Conservation (phyloP, 169 alveolate genomes). For the Cryptosporidium muris region DNA sequence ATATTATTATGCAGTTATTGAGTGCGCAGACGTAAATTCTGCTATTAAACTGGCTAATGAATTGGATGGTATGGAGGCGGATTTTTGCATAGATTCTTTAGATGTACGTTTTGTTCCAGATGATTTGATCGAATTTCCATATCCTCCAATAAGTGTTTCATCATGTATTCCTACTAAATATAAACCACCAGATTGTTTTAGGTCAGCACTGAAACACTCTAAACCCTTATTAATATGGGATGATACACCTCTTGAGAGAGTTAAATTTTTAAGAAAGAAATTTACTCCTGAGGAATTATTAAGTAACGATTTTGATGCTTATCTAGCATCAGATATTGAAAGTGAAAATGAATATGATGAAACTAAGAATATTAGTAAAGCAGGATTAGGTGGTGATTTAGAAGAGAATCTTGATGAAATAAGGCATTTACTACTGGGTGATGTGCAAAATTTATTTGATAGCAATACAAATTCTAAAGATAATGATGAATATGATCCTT, state of each 20-base stretch:
- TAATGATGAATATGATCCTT: neutral
- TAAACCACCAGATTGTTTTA: constrained; percentile 85
- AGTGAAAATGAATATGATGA: neutral
- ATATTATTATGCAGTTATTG: constrained; percentile 94
- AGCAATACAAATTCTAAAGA: neutral
- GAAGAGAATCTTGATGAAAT: constrained; percentile 4
- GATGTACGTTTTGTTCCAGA: constrained; percentile 94
- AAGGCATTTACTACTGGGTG: constrained; percentile 47
- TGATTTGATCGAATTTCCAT: constrained; percentile 86
- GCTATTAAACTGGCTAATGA: constrained; percentile 91
- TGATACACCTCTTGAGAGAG: constrained; percentile 89
- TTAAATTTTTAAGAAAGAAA: constrained; percentile 81
- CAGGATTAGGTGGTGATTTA: neutral
- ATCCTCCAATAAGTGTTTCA: constrained; percentile 87
- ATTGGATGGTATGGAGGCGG: constrained; percentile 94
- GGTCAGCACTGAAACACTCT: constrained; percentile 92
- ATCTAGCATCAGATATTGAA: constrained; percentile 77
- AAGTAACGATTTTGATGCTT: constrained; percentile 79
- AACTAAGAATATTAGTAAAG: neutral
- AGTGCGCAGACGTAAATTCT: constrained; percentile 86
- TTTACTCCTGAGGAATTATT: constrained; percentile 79
- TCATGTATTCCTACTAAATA: constrained; percentile 89
- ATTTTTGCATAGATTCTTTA: constrained; percentile 89
- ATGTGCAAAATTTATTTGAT: constrained; percentile 38
- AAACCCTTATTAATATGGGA: constrained; percentile 96